These are phyloP conservation scores for Withania somnifera DNA, from an alignment of 305 asterid genomes.

Conservation along the genomic window DNA sequence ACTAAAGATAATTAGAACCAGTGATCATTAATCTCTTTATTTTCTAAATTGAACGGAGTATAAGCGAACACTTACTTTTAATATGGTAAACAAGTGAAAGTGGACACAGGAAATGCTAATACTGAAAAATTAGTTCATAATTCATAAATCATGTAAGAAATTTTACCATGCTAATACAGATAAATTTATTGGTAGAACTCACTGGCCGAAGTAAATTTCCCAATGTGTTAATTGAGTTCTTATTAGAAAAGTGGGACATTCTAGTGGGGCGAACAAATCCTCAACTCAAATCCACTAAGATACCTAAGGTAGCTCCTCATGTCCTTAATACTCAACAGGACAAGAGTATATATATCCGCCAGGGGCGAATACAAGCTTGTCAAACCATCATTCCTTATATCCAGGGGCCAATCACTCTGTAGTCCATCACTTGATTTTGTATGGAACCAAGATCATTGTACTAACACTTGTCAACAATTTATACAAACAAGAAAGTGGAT, in stretches of 20 bases:
- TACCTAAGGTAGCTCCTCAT: no score
- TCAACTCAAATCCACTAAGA: no score
- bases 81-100: no score
- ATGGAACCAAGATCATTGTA: not conserved
- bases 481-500: not conserved
- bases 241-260: not conserved
- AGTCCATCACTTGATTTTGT: not conserved
- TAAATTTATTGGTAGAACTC: not conserved
- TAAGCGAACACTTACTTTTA: no score
- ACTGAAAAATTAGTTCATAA: not conserved
- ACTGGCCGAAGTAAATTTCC: not conserved
- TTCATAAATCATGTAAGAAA: not conserved
- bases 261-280: not conserved
- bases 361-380: not conserved
- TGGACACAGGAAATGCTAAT: no score
- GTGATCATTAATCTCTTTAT: no score
- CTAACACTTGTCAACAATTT: no score
- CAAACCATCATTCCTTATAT: not conserved
- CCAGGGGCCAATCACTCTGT: no score
- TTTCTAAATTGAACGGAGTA: no score
- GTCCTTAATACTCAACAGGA: no score
- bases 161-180: not conserved
- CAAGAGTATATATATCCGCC: no score
- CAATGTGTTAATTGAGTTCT: not conserved
- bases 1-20: no score